Evolutionary conservation across 495 filamentous ascomycete genomes (phyloP).

Genomic region (Xylaria longipes): DNA sequence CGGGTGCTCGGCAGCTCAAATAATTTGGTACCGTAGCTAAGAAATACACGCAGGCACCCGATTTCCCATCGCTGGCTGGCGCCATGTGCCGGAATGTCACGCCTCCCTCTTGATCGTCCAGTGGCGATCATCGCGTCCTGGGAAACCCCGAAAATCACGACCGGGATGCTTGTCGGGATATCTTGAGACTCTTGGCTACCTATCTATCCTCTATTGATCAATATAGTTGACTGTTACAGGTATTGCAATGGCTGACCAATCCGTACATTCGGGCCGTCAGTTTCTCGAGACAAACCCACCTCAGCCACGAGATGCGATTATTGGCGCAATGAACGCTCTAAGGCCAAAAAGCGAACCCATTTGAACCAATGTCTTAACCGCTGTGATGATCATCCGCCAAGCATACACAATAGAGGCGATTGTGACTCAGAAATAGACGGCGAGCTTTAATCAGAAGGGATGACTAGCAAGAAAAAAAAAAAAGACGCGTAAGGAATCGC

Average conservation of each 20-base stretch:
- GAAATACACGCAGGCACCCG: background rate
- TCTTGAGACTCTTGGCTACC: constrained; percentile 7
- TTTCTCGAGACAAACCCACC: background rate
- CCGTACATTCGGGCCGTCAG: constrained; percentile 23
- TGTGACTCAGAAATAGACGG: background rate
- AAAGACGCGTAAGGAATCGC: background rate
- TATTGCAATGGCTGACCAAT: constrained; percentile 3
- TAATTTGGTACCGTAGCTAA: background rate
- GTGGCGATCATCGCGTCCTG: background rate
- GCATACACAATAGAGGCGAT: constrained; percentile 1
- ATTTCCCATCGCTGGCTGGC: background rate
- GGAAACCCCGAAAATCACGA: background rate
- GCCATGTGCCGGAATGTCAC: constrained; percentile 14
- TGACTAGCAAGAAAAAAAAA: constrained; percentile 8
- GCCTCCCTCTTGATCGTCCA: constrained; percentile 11
- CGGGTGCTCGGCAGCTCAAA: background rate
- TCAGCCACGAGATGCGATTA: background rate
- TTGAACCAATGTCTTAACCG: background rate
- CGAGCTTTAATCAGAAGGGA: constrained; percentile 9
- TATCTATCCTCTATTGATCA: background rate
- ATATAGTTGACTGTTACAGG: background rate
- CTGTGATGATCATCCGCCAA: background rate
- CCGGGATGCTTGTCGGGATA: background rate
- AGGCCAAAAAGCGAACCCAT: background rate
- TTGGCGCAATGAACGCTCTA: constrained; percentile 11